phyloP scores from a whole-genome alignment of 768 basidiomycete species.

The Russula sp. region DNA sequence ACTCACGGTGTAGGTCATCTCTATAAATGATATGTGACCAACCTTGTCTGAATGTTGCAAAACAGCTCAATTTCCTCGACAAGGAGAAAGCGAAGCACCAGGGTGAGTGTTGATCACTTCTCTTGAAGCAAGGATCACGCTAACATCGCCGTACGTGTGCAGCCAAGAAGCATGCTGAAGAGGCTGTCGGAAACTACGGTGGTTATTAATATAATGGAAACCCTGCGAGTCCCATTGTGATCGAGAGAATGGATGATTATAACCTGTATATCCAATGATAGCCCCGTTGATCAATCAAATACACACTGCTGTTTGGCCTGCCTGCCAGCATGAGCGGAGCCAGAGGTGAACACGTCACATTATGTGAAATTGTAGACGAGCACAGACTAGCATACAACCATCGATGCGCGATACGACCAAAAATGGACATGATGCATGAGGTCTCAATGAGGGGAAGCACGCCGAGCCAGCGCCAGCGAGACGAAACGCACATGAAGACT shows the following conservation, averaged over 20 bases:
- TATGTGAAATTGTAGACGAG: too few species aligned
- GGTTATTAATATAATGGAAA: neutral
- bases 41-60: neutral
- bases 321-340: too few species aligned
- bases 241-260: neutral
- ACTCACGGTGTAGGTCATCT: constrained; percentile 43
- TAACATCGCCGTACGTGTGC: neutral
- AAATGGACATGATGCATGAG: too few species aligned
- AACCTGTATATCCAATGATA: neutral
- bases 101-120: constrained; percentile 23
- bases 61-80: constrained; percentile 41
- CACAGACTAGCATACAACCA: too few species aligned
- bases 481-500: neutral
- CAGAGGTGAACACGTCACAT: too few species aligned
- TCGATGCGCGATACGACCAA: too few species aligned
- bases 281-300: too few species aligned
- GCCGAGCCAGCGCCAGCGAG: too few species aligned
- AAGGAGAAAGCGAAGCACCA: constrained; percentile 35
- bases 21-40: neutral
- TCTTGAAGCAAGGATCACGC: neutral
- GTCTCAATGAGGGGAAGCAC: neutral
- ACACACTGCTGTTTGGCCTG: too few species aligned
- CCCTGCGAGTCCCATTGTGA: neutral
- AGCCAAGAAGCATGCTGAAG: neutral
- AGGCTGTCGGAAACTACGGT: neutral